These are phyloP conservation scores for Leccinum incarnatum DNA, from an alignment of 768 basidiomycete genomes.

Conservation along the genomic window DNA sequence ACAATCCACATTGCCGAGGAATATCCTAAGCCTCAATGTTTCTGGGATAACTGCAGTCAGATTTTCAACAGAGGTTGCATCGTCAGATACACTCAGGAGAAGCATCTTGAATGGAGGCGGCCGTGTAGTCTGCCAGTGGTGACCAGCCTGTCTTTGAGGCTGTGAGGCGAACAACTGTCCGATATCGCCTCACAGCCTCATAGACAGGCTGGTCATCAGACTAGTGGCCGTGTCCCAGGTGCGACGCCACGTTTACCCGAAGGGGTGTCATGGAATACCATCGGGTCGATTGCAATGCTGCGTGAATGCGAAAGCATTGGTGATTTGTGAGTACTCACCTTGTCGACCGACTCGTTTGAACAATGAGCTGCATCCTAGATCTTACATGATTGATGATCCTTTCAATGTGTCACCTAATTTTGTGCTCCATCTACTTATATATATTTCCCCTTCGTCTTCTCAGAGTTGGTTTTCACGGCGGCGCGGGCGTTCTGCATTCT, in stretches of 20 bases:
- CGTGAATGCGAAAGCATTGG: neutral
- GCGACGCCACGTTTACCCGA: slow-evolving; percentile 18
- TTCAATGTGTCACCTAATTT: neutral
- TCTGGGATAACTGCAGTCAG: slow-evolving; percentile 17
- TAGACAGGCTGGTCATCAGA: too few relatives aligned
- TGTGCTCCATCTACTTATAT: neutral
- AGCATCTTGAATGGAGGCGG: slow-evolving; percentile 14
- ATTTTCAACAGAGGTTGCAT: slow-evolving; percentile 10
- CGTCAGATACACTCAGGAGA: slow-evolving; percentile 24
- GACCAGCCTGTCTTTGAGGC: too few relatives aligned
- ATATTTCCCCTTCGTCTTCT: neutral
- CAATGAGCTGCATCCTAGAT: neutral
- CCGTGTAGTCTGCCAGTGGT: too few relatives aligned
- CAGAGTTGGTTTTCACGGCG: neutral
- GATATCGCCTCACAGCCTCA: too few relatives aligned
- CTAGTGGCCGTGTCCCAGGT: slow-evolving; percentile 23
- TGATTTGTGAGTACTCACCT: neutral
- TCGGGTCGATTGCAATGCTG: slow-evolving; percentile 1
- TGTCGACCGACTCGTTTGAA: neutral
- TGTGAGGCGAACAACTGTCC: too few relatives aligned
- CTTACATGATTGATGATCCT: neutral
- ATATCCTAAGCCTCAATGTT: slow-evolving; percentile 3
- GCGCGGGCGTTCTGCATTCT: neutral
- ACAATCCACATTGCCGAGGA: slow-evolving; percentile 10
- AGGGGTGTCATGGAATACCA: slow-evolving; percentile 16